Evolutionary conservation across 768 basidiomycete species (phyloP), one percentile per base, ranked within the genome.

Genomic region (Mycena pura): DNA sequence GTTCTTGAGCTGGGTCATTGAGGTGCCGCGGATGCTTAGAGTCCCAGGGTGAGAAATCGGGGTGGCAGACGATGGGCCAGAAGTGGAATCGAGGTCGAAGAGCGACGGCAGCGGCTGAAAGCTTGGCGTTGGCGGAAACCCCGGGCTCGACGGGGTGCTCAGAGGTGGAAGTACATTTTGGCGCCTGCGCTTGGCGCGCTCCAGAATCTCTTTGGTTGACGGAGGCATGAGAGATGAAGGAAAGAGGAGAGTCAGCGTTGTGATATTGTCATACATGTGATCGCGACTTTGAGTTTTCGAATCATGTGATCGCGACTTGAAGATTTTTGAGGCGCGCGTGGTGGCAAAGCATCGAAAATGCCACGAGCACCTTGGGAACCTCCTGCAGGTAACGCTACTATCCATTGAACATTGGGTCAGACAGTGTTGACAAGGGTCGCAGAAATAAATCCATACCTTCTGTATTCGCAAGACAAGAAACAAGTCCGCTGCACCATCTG

Each of bases 1-100:
- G 32, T 54, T 54, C 53, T 54, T 54, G 41, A 54, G 53, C 43
- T 54, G 53, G 3, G 43, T 25, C 53, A 54, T 44, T 34, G 53
- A 54, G 7, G 41, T 54, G 28, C 43, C 41, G 10, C 53, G 43
- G 29, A 54, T 25, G 53, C 21, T 53, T 14, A 51, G 25, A 29
- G 36, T 11, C n/a, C n/a, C n/a, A n/a, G n/a, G 17, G 3, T 40
- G 8, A n/a, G 10, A n/a, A 10, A 6, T n/a, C 17, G n/a, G n/a
- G 13, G 39, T n/a, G 10, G n/a, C 6, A n/a, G 17, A 19, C 11
- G 34, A 29, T 32, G 31, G 14, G 19, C 15, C 24, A 8, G 38
- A 38, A 11, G 24, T 11, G 50, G 38, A 28, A 51, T 39, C 29
- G 50, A 51, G 50, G 50, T 27, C 10, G 15, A 40, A 29, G 36